Conservation (phyloP, 1,284 basidiomycete species). For the Cronartium quercuum region DNA sequence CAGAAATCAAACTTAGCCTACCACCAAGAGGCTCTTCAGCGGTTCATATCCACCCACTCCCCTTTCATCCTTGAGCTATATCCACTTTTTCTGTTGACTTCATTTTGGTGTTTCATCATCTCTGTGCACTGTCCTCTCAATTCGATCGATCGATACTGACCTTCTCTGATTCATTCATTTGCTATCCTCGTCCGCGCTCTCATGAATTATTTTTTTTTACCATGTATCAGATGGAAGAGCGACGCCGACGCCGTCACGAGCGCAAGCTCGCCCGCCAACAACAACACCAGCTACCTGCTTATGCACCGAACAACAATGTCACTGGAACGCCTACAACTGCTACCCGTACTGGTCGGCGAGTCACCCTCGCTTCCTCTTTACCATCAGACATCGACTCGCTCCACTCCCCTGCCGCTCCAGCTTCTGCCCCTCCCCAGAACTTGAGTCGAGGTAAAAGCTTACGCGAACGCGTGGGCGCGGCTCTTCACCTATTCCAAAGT, state of each 20-base stretch:
- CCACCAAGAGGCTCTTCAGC: too few species aligned
- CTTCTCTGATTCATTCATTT: too few species aligned
- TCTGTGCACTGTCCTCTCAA: neutral
- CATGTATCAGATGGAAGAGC: conserved; percentile 20
- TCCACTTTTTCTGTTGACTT: neutral
- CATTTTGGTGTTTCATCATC: neutral
- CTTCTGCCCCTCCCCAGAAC: neutral
- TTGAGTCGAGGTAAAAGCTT: conserved; percentile 24
- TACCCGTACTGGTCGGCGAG: neutral
- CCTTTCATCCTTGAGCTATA: neutral
- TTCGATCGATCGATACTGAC: neutral
- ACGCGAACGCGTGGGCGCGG: conserved; percentile 21
- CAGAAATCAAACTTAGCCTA: too few species aligned
- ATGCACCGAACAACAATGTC: neutral
- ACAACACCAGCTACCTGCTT: neutral
- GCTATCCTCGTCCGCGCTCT: too few species aligned
- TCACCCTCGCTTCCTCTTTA: neutral
- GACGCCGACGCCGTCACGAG: conserved; percentile 14
- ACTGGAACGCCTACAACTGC: neutral
- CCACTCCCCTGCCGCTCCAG: neutral
- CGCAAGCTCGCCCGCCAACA: conserved; percentile 22
- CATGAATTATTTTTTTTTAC: neutral
- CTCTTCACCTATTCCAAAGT: conserved; percentile 1
- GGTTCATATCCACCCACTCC: neutral
- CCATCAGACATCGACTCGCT: neutral